Evolutionary conservation across 768 basidiomycete genomes (phyloP).

Genomic region (Sporobolomyces phaffii): DNA sequence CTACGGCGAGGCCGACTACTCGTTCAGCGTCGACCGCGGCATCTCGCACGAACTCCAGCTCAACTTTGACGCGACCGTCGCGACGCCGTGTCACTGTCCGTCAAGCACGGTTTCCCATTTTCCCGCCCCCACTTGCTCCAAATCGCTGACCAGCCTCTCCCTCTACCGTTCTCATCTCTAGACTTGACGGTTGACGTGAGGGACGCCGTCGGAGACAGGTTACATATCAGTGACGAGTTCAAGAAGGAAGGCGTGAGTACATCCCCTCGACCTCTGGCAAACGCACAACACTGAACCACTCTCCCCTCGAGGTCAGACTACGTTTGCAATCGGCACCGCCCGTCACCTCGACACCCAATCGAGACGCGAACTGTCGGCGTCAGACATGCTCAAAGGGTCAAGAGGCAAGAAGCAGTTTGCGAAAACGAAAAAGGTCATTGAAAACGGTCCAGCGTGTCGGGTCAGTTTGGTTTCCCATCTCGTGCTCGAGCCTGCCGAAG

Average conservation of each 20-base stretch:
- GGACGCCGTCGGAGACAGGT: slow-evolving; percentile 86
- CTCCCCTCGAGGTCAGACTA: slow-evolving; percentile 51
- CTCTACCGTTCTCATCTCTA: slow-evolving; percentile 44
- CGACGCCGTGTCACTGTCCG: slow-evolving; percentile 83
- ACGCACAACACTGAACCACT: no score
- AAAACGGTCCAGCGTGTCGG: slow-evolving; percentile 71
- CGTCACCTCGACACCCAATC: slow-evolving; percentile 55
- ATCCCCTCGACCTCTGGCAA: no score
- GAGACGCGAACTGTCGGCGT: slow-evolving; percentile 2
- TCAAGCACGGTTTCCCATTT: not conserved
- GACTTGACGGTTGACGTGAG: slow-evolving; percentile 80
- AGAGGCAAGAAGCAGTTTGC: slow-evolving; percentile 50
- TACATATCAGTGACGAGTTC: slow-evolving; percentile 73
- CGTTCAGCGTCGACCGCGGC: slow-evolving; percentile 75
- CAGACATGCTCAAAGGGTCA: slow-evolving; percentile 25
- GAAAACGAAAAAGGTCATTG: slow-evolving; percentile 65
- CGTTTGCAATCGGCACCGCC: slow-evolving; percentile 77
- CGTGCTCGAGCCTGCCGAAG: no score
- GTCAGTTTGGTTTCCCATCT: not conserved
- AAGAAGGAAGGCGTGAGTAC: slow-evolving; percentile 77
- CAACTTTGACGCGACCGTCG: slow-evolving; percentile 86
- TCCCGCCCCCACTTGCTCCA: no score
- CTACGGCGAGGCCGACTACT: slow-evolving; percentile 86
- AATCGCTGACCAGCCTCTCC: not conserved
- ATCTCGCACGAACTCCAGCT: slow-evolving; percentile 63